These are phyloP conservation scores for Mycosphaerella sp. DNA, from an alignment of 2,329 filamentous ascomycete genomes.

Conservation along the genomic window DNA sequence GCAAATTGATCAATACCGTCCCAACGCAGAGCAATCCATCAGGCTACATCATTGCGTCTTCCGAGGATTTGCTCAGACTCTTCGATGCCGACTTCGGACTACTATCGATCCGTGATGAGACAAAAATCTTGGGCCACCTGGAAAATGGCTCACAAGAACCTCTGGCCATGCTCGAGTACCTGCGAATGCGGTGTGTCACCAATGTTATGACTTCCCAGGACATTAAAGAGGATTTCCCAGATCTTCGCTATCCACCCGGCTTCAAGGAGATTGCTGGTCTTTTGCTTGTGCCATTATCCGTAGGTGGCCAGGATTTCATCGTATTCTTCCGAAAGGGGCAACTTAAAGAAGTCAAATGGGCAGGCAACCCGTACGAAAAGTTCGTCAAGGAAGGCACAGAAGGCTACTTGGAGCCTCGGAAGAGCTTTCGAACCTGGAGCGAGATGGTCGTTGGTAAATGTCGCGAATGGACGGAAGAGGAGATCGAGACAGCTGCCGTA, in stretches of 20 bases:
- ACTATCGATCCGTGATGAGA: slow-evolving; percentile 79
- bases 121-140: slow-evolving; percentile 71
- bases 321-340: slow-evolving; percentile 82
- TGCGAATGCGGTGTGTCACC: slow-evolving; percentile 67
- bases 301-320: slow-evolving; percentile 75
- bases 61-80: slow-evolving; percentile 73
- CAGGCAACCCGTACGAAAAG: slow-evolving; percentile 80
- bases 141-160: slow-evolving; percentile 70
- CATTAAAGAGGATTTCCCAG: slow-evolving; percentile 68
- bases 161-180: slow-evolving; percentile 75
- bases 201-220: slow-evolving; percentile 75
- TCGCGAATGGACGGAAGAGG: slow-evolving; percentile 81
- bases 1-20: slow-evolving; percentile 81
- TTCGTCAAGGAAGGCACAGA: slow-evolving; percentile 64
- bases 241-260: slow-evolving; percentile 71
- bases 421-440: slow-evolving; percentile 73
- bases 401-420: slow-evolving; percentile 69
- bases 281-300: slow-evolving; percentile 73
- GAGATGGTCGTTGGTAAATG: slow-evolving; percentile 77
- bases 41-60: slow-evolving; percentile 84
- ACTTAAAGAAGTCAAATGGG: slow-evolving; percentile 73
- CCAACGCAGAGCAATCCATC: slow-evolving; percentile 76
- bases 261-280: slow-evolving; percentile 73
- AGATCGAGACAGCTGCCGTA: slow-evolving; percentile 82
- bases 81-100: slow-evolving; percentile 86